Evolutionary conservation across 1,139 yeast genomes (phyloP).

Genomic region (Scheffersomyces quercinus): DNA sequence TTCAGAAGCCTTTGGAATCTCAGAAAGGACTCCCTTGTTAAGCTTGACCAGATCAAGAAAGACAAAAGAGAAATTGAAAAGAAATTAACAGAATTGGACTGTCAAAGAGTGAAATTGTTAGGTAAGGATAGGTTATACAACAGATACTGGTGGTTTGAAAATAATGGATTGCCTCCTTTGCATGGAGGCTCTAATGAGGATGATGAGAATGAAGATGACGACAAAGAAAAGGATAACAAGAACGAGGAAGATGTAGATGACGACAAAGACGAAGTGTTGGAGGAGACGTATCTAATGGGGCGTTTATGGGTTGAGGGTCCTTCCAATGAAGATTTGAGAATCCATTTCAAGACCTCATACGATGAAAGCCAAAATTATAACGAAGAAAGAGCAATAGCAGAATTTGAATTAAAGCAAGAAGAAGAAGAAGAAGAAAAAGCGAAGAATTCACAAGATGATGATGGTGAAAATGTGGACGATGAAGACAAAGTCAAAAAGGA

Average conservation of each 20-base stretch:
- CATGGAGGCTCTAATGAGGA: constrained; percentile 40
- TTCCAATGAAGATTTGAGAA: constrained; percentile 55
- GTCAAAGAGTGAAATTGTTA: constrained; percentile 72
- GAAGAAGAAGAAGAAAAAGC: constrained; percentile 1
- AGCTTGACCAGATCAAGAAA: constrained; percentile 44
- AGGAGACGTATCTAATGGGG: constrained; percentile 80
- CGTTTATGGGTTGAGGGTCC: constrained; percentile 96
- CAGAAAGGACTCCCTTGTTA: constrained; percentile 39
- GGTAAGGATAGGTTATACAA: constrained; percentile 86
- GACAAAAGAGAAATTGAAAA: constrained; percentile 56
- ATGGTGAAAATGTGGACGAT: constrained; percentile 10
- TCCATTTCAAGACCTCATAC: constrained; percentile 37
- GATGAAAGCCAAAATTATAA: constrained; percentile 23
- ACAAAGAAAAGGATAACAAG: constrained; percentile 34
- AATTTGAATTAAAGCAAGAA: constrained; percentile 8
- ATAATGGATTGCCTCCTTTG: constrained; percentile 72
- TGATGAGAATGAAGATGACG: constrained; percentile 32
- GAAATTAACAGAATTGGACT: constrained; percentile 63
- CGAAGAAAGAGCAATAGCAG: constrained; percentile 1
- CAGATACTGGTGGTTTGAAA: constrained; percentile 95
- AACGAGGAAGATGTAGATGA: constrained; percentile 37
- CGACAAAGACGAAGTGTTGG: constrained; percentile 41
- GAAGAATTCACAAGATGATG: constrained; percentile 8
- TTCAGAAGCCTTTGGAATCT: constrained; percentile 46
- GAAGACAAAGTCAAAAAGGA: constrained; percentile 9